A percentile compares a stretch with the other conserved stretches of the same genome.
Conservation (phyloP, 1,284 basidiomycete species). For the Volvariella surrecta region DNA sequence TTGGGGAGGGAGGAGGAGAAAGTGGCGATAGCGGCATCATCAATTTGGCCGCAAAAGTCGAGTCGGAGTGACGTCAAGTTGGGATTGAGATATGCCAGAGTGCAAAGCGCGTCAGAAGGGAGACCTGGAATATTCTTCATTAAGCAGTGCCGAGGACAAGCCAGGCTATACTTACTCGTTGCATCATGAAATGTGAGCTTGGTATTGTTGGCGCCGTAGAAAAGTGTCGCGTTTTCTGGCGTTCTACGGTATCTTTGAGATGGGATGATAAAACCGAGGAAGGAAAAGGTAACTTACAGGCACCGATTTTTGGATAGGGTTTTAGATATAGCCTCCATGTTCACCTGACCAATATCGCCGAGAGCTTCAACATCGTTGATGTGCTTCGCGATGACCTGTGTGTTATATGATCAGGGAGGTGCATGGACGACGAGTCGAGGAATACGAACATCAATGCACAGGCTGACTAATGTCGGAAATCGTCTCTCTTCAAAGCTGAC, state of each 20-base stretch:
- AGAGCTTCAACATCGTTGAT: conserved; percentile 90
- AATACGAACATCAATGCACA: conserved; percentile 67
- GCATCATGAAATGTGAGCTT: conserved; percentile 83
- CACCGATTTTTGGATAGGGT: conserved; percentile 83
- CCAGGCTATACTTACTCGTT: conserved; percentile 54
- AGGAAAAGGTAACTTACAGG: conserved; percentile 49
- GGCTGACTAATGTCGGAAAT: conserved; percentile 60
- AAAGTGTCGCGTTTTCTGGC: conserved; percentile 70
- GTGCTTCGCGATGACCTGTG: conserved; percentile 73
- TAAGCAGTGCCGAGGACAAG: conserved; percentile 5
- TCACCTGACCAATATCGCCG: conserved; percentile 77
- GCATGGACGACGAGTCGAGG: background rate
- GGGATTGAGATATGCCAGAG: conserved; percentile 73
- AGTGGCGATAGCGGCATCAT: conserved; percentile 55
- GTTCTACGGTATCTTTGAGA: conserved; percentile 35
- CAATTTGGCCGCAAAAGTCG: conserved; percentile 83
- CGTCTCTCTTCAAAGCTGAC: conserved; percentile 64
- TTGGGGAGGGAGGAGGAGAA: conserved; percentile 62
- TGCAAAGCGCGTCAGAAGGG: conserved; percentile 52
- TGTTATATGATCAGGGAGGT: background rate
- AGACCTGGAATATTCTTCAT: conserved; percentile 42
- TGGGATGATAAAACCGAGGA: background rate
- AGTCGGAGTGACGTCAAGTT: conserved; percentile 72
- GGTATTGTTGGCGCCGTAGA: conserved; percentile 70
- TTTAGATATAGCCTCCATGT: conserved; percentile 77